Percentiles rank a stretch among this genome's conserved stretches.
These are phyloP conservation scores for Clitopilus passeckerianus DNA, from an alignment of 768 basidiomycete species.

Conservation along the genomic window DNA sequence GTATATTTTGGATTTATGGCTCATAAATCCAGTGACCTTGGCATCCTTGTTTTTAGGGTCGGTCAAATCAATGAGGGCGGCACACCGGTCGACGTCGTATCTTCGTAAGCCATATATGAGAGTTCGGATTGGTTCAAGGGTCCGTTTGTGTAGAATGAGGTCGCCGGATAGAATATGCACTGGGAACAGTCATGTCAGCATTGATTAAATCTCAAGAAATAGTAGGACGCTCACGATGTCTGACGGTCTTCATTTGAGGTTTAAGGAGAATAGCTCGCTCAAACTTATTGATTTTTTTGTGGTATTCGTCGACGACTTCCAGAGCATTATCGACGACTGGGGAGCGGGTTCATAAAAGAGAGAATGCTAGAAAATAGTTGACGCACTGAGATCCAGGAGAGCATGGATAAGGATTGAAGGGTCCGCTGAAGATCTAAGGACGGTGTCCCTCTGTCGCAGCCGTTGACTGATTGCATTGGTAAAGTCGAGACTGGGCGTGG, in stretches of 20 bases:
- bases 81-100: slow-evolving; percentile 65
- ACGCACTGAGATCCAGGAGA: slow-evolving; percentile 54
- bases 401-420: slow-evolving; percentile 66
- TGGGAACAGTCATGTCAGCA: slow-evolving; percentile 14
- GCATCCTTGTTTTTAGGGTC: slow-evolving; percentile 27
- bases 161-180: slow-evolving; percentile 78
- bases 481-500: slow-evolving; percentile 37
- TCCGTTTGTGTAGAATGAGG: slow-evolving; percentile 68
- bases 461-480: slow-evolving; percentile 54
- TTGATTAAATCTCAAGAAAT: background rate
- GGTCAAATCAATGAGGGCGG: slow-evolving; percentile 48
- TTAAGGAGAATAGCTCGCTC: slow-evolving; percentile 57
- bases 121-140: slow-evolving; percentile 66
- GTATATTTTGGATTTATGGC: slow-evolving; percentile 65
- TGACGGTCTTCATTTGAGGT: slow-evolving; percentile 58
- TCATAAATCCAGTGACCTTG: slow-evolving; percentile 58
- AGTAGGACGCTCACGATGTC: slow-evolving; percentile 37
- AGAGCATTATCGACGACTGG: slow-evolving; percentile 65
- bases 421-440: slow-evolving; percentile 59
- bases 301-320: slow-evolving; percentile 67
- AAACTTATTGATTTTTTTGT: slow-evolving; percentile 54
- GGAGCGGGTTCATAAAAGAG: background rate
- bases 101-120: slow-evolving; percentile 63
- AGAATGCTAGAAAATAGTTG: background rate
- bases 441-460: slow-evolving; percentile 51